Evolutionary conservation across 495 filamentous ascomycete genomes (phyloP).

Genomic region (Penicillium riverlandense): DNA sequence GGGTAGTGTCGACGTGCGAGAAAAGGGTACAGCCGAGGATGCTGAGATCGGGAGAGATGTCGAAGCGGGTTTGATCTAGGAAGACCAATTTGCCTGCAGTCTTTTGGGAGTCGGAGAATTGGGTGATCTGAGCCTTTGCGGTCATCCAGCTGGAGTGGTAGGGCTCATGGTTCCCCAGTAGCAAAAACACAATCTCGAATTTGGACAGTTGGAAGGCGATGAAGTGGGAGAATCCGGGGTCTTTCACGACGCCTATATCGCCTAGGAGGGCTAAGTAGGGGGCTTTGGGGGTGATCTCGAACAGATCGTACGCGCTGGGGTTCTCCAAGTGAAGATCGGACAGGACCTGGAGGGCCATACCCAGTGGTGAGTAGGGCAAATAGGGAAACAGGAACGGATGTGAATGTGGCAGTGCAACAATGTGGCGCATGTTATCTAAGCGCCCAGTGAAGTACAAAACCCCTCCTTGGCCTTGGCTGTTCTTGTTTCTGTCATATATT

Average conservation of each 20-base stretch:
- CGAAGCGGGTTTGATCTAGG: conserved; percentile 20
- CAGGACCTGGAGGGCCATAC: conserved; percentile 42
- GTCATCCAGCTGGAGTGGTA: conserved; percentile 37
- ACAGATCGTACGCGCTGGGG: conserved; percentile 37
- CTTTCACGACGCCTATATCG: conserved; percentile 44
- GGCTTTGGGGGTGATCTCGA: conserved; percentile 33
- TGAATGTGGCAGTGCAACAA: conserved; percentile 8
- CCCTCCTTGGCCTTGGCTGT: conserved; percentile 9
- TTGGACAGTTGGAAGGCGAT: conserved; percentile 35
- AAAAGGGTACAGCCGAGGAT: conserved; percentile 34
- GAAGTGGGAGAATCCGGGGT: conserved; percentile 34
- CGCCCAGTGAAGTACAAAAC: conserved; percentile 15
- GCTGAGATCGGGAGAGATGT: conserved; percentile 15
- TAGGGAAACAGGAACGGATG: background rate
- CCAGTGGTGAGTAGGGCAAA: background rate
- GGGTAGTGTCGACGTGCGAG: conserved; percentile 13
- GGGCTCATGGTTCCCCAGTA: conserved; percentile 53
- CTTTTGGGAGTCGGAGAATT: conserved; percentile 12
- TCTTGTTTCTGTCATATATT: background rate
- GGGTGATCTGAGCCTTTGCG: conserved; percentile 11
- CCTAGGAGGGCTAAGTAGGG: conserved; percentile 50
- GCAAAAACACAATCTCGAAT: conserved; percentile 42
- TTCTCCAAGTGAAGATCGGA: conserved; percentile 53
- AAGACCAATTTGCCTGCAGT: conserved; percentile 14
- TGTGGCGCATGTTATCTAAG: conserved; percentile 24